Base-by-base conservation (phyloP, 2,329 filamentous ascomycete genomes). In the Nemania diffusa region DNA sequence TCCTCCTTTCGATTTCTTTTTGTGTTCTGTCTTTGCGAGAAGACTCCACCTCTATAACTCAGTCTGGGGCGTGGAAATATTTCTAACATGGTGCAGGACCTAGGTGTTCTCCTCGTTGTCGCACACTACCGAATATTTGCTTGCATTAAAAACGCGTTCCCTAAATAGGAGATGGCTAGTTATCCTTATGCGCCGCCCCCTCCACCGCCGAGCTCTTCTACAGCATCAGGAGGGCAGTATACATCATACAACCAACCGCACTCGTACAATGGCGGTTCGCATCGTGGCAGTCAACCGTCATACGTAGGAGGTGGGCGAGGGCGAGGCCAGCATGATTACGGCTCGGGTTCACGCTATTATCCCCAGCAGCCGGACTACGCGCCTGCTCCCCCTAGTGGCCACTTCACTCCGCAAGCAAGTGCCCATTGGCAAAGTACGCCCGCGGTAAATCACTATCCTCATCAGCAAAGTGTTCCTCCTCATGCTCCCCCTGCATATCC, bases 401-500 rank as follows among this genome's bases (percentile, higher is more conserved):
- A 73, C 9, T 78, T 77, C 65, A 68, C 70, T 55, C 72, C 76
- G 53, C 73, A 74, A 60, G 72, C 74, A 57, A 73, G 69, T 65
- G 67, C 74, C 70, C 78, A 78, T 73, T 77, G 79, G 75, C 79
- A 78, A 66, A 70, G 73, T 59, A 57, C 68, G 52, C 75, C 77
- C 55, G 71, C 75, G 55, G 69, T 77, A 57, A 74, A 68, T 56
- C 72, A 75, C 57, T 70, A 70, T 34, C 71, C 59, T 42, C 67
- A 40, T 40, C 70, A 69, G 37, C 64, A 64, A 46, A 68, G 46
- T 64, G 67, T 81, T 61, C 69, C 73, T 44, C 84, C 85, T 29
- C 78, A 88, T 37, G 82, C 85, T 57, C 78, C 84, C 34, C 80
- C 84, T 67, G 86, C 64, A 26, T 76, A 75, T 24, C 69, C 72